Conservation (phyloP, 75 land plant genomes). For the Pinus albicaulis region DNA sequence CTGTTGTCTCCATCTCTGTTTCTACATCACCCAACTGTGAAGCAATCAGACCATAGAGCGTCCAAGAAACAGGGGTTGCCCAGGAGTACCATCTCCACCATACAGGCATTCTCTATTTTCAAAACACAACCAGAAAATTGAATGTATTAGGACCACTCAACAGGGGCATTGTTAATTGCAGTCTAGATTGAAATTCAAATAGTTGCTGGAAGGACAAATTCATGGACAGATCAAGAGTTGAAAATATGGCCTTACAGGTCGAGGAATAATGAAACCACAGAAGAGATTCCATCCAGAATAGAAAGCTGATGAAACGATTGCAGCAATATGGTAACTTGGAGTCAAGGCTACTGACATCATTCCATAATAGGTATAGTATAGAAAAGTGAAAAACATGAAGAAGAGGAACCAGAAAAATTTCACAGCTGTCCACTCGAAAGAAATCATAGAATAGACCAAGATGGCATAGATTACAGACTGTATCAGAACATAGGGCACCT, state of each 20-base stretch:
- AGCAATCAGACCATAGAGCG: too few relatives aligned
- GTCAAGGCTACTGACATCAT: conserved; percentile 85
- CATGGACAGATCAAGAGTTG: too few relatives aligned
- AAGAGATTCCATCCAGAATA: conserved; percentile 81
- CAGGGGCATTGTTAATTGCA: too few relatives aligned
- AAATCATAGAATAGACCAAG: conserved; percentile 30
- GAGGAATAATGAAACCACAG: conserved; percentile 74
- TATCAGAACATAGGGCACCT: conserved; percentile 31
- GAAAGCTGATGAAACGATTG: conserved; percentile 68
- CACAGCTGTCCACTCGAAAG: conserved; percentile 26
- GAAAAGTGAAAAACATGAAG: conserved; percentile 29
- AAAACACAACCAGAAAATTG: too few relatives aligned
- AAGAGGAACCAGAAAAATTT: conserved; percentile 47
- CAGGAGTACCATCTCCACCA: too few relatives aligned
- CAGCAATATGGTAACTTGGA: conserved; percentile 74
- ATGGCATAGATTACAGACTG: conserved; percentile 25
- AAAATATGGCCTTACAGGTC: conserved; percentile 34
- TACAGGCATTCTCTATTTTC: neutral
- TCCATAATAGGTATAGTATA: conserved; percentile 91
- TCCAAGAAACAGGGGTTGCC: too few relatives aligned
- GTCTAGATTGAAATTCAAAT: too few relatives aligned
- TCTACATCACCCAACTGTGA: conserved; percentile 28
- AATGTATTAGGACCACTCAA: too few relatives aligned
- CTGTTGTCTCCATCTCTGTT: conserved; percentile 7
- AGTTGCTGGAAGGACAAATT: too few relatives aligned